Evolutionary conservation across 768 basidiomycete species (phyloP).

Genomic region (Rhodosporidiobolus sp.): DNA sequence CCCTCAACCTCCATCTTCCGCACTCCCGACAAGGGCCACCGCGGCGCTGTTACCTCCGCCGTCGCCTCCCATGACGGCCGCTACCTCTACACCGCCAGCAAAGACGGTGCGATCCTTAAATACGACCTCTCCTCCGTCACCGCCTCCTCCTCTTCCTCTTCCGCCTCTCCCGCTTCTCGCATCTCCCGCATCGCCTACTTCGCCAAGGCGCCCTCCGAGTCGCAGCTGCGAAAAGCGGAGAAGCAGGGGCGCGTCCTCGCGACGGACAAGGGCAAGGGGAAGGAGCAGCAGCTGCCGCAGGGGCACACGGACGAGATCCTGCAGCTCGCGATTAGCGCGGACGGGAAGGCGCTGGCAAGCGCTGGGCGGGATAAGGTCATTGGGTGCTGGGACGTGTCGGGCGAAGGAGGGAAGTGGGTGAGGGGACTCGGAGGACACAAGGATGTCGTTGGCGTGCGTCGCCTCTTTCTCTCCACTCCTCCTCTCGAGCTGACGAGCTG

Average conservation of each 20-base stretch:
- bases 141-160: slow-evolving; percentile 51
- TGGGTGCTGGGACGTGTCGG: slow-evolving; percentile 73
- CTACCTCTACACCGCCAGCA: slow-evolving; percentile 81
- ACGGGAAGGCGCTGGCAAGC: slow-evolving; percentile 80
- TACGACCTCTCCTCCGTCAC: slow-evolving; percentile 60
- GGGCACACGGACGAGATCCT: slow-evolving; percentile 88
- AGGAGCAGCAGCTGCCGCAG: slow-evolving; percentile 47
- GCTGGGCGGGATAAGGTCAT: slow-evolving; percentile 79
- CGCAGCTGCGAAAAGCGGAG: slow-evolving; percentile 24
- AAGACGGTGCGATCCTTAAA: slow-evolving; percentile 84
- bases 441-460: slow-evolving; percentile 66
- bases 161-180: slow-evolving; percentile 1
- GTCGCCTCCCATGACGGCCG: slow-evolving; percentile 68
- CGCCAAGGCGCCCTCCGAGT: slow-evolving; percentile 20
- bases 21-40: slow-evolving; percentile 60
- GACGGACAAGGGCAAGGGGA: slow-evolving; percentile 53
- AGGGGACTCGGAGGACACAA: slow-evolving; percentile 76
- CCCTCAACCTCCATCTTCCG: slow-evolving; percentile 54
- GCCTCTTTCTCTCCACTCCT: slow-evolving; percentile 39
- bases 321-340: slow-evolving; percentile 74
- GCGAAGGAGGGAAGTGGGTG: slow-evolving; percentile 62
- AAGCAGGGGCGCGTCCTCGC: slow-evolving; percentile 19
- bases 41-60: slow-evolving; percentile 76
- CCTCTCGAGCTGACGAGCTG: slow-evolving; percentile 27
- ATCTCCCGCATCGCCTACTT: slow-evolving; percentile 45